Percentiles rank a stretch among this genome's conserved stretches.
Conservation (phyloP, 2,329 filamentous ascomycete genomes). For the Penicillium sp. region DNA sequence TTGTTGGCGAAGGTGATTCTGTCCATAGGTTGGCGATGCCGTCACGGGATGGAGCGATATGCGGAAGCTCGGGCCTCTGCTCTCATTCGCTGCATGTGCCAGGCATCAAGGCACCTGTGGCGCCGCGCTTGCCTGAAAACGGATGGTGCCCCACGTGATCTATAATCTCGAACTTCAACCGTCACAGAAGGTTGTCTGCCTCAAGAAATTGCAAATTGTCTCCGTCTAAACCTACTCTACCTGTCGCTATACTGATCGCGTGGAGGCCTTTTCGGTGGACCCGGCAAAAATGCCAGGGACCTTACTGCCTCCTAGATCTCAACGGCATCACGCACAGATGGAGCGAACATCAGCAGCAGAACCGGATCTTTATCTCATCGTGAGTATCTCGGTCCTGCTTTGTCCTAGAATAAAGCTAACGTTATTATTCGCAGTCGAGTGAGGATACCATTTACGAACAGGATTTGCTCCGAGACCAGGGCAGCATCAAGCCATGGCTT, state of each 20-base stretch:
- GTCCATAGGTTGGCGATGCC: slow-evolving; percentile 14
- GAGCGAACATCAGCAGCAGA: slow-evolving; percentile 38
- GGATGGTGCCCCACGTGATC: slow-evolving; percentile 10
- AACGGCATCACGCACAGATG: slow-evolving; percentile 42
- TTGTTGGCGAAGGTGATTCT: not conserved
- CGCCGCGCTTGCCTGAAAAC: slow-evolving; percentile 15
- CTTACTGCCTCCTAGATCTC: slow-evolving; percentile 44
- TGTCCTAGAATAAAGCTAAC: slow-evolving; percentile 27
- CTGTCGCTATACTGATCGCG: slow-evolving; percentile 25
- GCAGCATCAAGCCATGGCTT: slow-evolving; percentile 89
- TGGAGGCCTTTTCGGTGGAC: slow-evolving; percentile 31
- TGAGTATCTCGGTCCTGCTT: slow-evolving; percentile 25
- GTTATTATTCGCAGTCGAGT: slow-evolving; percentile 58
- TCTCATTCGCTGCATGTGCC: slow-evolving; percentile 9
- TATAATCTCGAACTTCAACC: slow-evolving; percentile 5
- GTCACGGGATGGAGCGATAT: slow-evolving; percentile 11
- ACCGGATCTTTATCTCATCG: slow-evolving; percentile 45
- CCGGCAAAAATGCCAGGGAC: slow-evolving; percentile 49
- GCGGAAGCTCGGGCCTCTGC: slow-evolving; percentile 17
- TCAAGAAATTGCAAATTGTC: slow-evolving; percentile 21
- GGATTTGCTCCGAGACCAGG: slow-evolving; percentile 80
- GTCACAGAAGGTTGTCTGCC: slow-evolving; percentile 4
- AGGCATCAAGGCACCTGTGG: slow-evolving; percentile 15
- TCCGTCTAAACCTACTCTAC: slow-evolving; percentile 22
- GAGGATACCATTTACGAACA: slow-evolving; percentile 96